Conservation (phyloP, 2,329 filamentous ascomycete genomes). For the Aspergillus pseudotamarii region DNA sequence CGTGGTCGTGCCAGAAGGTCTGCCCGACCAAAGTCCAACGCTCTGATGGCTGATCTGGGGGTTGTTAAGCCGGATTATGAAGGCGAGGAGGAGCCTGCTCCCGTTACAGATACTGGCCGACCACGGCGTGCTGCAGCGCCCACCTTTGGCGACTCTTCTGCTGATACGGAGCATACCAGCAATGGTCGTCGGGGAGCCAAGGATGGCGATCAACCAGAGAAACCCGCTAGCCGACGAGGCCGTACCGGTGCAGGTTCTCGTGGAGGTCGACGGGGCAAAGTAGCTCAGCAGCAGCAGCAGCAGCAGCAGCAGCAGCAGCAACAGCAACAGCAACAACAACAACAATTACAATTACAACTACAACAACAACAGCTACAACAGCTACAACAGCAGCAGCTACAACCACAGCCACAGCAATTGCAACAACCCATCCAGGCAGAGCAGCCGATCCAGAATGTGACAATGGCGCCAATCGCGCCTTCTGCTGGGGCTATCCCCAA, state of each 20-base stretch:
- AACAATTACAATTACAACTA: constrained; percentile 11
- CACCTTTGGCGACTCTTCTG: constrained; percentile 48
- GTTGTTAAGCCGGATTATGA: constrained; percentile 47
- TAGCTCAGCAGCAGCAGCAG: constrained; percentile 33
- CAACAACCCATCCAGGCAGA: constrained; percentile 16
- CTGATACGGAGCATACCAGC: constrained; percentile 32
- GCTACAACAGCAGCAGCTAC: constrained; percentile 24
- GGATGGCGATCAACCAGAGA: constrained; percentile 41
- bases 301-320: constrained; percentile 22
- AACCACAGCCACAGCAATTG: constrained; percentile 21
- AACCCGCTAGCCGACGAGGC: constrained; percentile 36
- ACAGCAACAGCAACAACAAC: constrained; percentile 16
- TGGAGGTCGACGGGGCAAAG: constrained; percentile 39
- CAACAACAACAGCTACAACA: constrained; percentile 22
- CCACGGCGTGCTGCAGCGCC: constrained; percentile 54
- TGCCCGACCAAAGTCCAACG: constrained; percentile 49
- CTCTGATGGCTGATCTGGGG: constrained; percentile 51
- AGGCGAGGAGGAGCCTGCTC: constrained; percentile 46
- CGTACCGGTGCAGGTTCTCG: constrained; percentile 36
- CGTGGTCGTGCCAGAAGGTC: constrained; percentile 43
- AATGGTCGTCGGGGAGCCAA: constrained; percentile 39
- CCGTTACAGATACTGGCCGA: constrained; percentile 54
- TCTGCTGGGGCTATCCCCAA: constrained; percentile 30
- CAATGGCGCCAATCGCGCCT: constrained; percentile 12
- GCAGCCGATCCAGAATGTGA: constrained; percentile 7